Conservation (phyloP, 805 yeast species). For the Pichia cabralensis region DNA sequence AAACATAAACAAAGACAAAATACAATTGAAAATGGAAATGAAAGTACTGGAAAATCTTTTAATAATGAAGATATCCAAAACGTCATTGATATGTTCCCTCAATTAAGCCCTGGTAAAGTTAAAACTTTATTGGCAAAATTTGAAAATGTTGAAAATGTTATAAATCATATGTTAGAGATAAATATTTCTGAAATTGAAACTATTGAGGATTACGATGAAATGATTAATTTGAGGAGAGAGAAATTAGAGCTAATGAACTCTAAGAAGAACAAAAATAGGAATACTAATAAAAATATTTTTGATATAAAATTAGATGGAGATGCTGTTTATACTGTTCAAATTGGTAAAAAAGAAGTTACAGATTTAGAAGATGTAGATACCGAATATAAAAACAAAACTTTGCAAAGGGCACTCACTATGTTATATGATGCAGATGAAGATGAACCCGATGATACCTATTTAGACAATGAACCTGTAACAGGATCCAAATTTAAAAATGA, state of each 20-base stretch:
- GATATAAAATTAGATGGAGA: conserved; percentile 10
- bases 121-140: conserved; percentile 38
- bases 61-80: conserved; percentile 30
- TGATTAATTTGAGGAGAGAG: no score
- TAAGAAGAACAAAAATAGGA: conserved; percentile 6
- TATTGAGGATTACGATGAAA: conserved; percentile 24
- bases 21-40: not conserved
- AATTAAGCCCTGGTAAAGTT: conserved; percentile 37
- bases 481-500: conserved; percentile 20
- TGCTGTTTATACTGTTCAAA: conserved; percentile 17
- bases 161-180: conserved; percentile 48
- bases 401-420: conserved; percentile 46
- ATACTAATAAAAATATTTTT: conserved; percentile 5
- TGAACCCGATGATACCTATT: conserved; percentile 74
- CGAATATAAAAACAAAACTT: conserved; percentile 38
- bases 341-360: conserved; percentile 26
- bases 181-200: conserved; percentile 36
- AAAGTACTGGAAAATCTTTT: conserved; percentile 6
- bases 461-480: conserved; percentile 39
- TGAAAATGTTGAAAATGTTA: conserved; percentile 46
- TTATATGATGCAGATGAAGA: conserved; percentile 73
- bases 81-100: conserved; percentile 59
- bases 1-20: not conserved
- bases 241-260: not conserved
- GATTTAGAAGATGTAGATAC: conserved; percentile 10